These are phyloP conservation scores for Thielaviopsis punctulata DNA, from an alignment of 2,329 filamentous ascomycete species.

Conservation along the genomic window DNA sequence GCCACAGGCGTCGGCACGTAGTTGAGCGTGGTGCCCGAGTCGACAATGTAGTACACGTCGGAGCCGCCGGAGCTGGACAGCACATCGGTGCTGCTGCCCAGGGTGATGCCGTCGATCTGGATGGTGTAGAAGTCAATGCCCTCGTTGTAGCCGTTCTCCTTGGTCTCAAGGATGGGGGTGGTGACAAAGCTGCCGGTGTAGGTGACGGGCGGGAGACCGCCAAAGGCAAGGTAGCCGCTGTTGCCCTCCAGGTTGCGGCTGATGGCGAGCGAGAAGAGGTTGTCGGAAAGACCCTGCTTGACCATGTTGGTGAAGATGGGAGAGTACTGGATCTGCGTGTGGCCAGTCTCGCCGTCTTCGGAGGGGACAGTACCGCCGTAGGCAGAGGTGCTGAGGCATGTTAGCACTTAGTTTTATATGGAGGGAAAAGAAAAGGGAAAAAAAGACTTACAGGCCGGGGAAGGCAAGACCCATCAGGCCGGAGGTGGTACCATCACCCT, in stretches of 20 bases:
- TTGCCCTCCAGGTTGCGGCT: not conserved
- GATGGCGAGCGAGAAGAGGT: slow-evolving; percentile 6
- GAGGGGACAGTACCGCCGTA: not conserved
- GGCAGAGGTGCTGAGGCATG: slow-evolving; percentile 1
- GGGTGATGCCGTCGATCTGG: slow-evolving; percentile 14
- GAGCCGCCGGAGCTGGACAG: slow-evolving; percentile 11
- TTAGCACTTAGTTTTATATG: not conserved
- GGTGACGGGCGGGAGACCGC: slow-evolving; percentile 6
- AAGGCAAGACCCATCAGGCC: slow-evolving; percentile 9
- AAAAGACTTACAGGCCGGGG: slow-evolving; percentile 3
- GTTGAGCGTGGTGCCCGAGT: slow-evolving; percentile 17
- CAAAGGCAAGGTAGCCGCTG: slow-evolving; percentile 7
- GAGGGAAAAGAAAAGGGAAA: not conserved
- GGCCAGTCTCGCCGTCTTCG: not conserved
- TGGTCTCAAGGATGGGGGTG: slow-evolving; percentile 4
- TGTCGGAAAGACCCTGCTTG: not conserved
- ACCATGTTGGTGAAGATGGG: slow-evolving; percentile 9
- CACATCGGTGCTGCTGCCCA: slow-evolving; percentile 10
- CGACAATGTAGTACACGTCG: slow-evolving; percentile 13
- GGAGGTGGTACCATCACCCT: slow-evolving; percentile 1
- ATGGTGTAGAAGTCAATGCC: slow-evolving; percentile 11
- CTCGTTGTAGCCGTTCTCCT: not conserved
- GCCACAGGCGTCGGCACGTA: slow-evolving; percentile 17
- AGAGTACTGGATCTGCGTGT: slow-evolving; percentile 1
- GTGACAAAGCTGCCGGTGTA: slow-evolving; percentile 4